Evolutionary conservation across 768 basidiomycete species (phyloP).

Genomic region (Leucocoprinus leucothites): DNA sequence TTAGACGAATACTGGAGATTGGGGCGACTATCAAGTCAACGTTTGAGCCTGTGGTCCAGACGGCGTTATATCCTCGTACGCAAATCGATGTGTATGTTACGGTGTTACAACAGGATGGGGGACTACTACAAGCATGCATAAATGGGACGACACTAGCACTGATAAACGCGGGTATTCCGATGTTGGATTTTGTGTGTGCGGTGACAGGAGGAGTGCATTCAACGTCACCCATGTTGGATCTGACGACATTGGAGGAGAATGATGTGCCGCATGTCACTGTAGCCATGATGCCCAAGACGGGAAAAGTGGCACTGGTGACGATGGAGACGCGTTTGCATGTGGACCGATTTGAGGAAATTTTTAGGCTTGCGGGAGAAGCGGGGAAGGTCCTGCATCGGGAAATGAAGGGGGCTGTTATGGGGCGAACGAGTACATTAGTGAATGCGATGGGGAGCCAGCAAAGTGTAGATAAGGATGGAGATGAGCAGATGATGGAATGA

Average conservation of each 20-base stretch:
- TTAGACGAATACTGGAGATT: slow-evolving; percentile 83
- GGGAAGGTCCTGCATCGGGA: slow-evolving; percentile 75
- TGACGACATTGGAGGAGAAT: slow-evolving; percentile 86
- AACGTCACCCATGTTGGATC: slow-evolving; percentile 78
- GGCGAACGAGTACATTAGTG: slow-evolving; percentile 59
- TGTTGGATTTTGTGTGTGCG: slow-evolving; percentile 89
- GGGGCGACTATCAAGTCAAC: slow-evolving; percentile 87
- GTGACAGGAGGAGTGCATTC: slow-evolving; percentile 86
- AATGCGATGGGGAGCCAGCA: slow-evolving; percentile 24
- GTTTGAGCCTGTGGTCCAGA: slow-evolving; percentile 93
- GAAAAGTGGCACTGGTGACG: slow-evolving; percentile 81
- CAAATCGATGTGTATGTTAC: slow-evolving; percentile 94
- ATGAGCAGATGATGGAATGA: slow-evolving; percentile 36
- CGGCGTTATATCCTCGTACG: slow-evolving; percentile 87
- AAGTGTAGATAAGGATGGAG: slow-evolving; percentile 29
- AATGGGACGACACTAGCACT: slow-evolving; percentile 95
- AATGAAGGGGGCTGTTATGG: slow-evolving; percentile 73
- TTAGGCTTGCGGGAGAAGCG: slow-evolving; percentile 75
- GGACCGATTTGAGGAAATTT: slow-evolving; percentile 88
- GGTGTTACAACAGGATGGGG: slow-evolving; percentile 92
- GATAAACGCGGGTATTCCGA: slow-evolving; percentile 84
- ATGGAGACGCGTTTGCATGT: slow-evolving; percentile 95
- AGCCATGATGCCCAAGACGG: slow-evolving; percentile 85
- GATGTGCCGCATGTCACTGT: slow-evolving; percentile 88
- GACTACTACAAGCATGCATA: slow-evolving; percentile 85